phyloP scores from a whole-genome alignment of 441 rosid species.

The Erodium texanum region DNA sequence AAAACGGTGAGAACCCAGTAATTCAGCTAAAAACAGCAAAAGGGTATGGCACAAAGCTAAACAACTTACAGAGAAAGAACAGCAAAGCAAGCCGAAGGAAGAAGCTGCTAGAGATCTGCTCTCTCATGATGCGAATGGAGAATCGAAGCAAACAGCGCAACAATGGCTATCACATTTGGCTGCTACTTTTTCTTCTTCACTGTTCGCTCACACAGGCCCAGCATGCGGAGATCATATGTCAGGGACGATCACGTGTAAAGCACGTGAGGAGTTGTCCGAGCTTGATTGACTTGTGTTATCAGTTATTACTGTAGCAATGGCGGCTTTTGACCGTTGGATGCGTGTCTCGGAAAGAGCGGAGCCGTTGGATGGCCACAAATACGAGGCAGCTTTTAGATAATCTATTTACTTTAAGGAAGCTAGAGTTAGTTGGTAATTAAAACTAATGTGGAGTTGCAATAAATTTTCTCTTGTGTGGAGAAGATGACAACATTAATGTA shows the following conservation, averaged over 20 bases:
- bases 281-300: slow-evolving; percentile 11
- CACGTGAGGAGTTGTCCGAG: slow-evolving; percentile 15
- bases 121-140: slow-evolving; percentile 17
- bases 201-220: not conserved
- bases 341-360: not conserved
- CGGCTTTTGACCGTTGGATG: slow-evolving; percentile 6
- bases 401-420: not conserved
- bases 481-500: too few species aligned
- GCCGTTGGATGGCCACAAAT: not conserved
- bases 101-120: not conserved
- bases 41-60: not conserved
- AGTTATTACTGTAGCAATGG: not conserved
- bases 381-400: not conserved
- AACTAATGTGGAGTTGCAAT: not conserved
- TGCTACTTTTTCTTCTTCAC: not conserved
- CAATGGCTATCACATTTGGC: not conserved
- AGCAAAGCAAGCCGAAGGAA: slow-evolving; percentile 13
- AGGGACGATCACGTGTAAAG: slow-evolving; percentile 24
- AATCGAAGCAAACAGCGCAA: not conserved
- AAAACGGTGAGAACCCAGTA: not conserved
- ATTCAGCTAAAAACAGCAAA: not conserved
- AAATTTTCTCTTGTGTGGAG: not conserved
- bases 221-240: slow-evolving; percentile 8
- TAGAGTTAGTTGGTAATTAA: not conserved
- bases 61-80: slow-evolving; percentile 18